Base-by-base conservation (phyloP, 2,329 filamentous ascomycete genomes). In the Blumeria graminis region DNA sequence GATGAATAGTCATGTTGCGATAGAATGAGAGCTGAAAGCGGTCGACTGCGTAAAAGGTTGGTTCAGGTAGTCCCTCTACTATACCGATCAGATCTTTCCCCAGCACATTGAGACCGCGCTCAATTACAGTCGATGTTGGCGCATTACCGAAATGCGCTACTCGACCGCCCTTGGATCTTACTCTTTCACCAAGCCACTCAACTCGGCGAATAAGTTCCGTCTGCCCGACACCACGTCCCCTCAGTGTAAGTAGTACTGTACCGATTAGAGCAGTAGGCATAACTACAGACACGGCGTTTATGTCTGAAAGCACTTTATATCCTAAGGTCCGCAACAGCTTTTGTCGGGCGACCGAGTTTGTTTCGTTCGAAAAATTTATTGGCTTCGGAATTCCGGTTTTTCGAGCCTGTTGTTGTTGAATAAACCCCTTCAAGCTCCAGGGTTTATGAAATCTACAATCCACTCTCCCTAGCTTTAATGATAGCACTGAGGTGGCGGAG, bases 251-350 rank as follows among this genome's bases (percentile, higher is more conserved):
- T 0, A 98, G 74, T 0, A 96, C 86, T 0, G 92, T 98, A 6
- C 92, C 92, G 32, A 98, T 93, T 46, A 98, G 74, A 0, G 92
- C 90, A 0, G 92, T 96, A 0, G 92, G 92, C 92, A 98, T 98
- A 52, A 98, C 87, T 0, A 98, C 92, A 0, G 89, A 94, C 1
- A 94, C 90, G 36, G 83, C 80, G 66, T 98, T 98, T 70, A 98
- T 98, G 64, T 98, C 86, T 0, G 85, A 83, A 1, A 98, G 74
- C 0, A 96, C 88, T 63, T 86, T 85, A 70, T 95, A 98, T 0
- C 92, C 92, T 56, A 98, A 73, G 0, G 86, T 93, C 38, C 88
- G 78, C 11, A 98, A 71, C 1, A 98, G 71, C 58, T 85, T 84
- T 56, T 86, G 76, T 35, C 62, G 62, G 18, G 60, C 61, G 22